A percentile compares a stretch with the other conserved stretches of the same genome.
These are phyloP conservation scores for Fistulinella prunicolor DNA, from an alignment of 768 basidiomycete genomes.

Conservation along the genomic window DNA sequence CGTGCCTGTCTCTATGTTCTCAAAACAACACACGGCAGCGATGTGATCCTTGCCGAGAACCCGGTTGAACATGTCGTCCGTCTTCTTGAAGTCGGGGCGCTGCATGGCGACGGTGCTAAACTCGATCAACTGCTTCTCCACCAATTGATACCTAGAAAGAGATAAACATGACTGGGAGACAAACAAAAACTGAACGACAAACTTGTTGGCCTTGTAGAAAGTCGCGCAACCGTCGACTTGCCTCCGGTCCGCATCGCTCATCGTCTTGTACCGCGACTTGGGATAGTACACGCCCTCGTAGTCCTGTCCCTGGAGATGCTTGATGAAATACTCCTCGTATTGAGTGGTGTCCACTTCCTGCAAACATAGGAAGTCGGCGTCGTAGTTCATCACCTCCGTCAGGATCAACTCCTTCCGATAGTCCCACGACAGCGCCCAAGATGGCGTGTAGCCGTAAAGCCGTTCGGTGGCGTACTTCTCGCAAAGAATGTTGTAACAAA, in stretches of 20 bases:
- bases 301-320: slow-evolving; percentile 64
- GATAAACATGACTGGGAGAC: slow-evolving; percentile 1
- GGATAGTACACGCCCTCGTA: slow-evolving; percentile 93
- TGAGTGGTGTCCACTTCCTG: slow-evolving; percentile 94
- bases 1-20: slow-evolving; percentile 83
- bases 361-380: slow-evolving; percentile 88
- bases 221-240: slow-evolving; percentile 95
- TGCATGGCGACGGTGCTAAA: slow-evolving; percentile 93
- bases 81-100: slow-evolving; percentile 91
- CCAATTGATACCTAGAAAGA: slow-evolving; percentile 72
- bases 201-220: slow-evolving; percentile 91
- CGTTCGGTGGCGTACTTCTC: slow-evolving; percentile 85
- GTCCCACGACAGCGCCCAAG: slow-evolving; percentile 95
- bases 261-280: slow-evolving; percentile 90
- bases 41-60: slow-evolving; percentile 94
- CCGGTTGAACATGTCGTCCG: slow-evolving; percentile 99
- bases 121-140: slow-evolving; percentile 92
- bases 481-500: slow-evolving; percentile 94
- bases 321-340: slow-evolving; percentile 88
- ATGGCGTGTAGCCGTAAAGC: slow-evolving; percentile 94
- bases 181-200: slow-evolving; percentile 34
- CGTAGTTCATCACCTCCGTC: slow-evolving; percentile 75
- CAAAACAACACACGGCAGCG: slow-evolving; percentile 81
- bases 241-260: slow-evolving; percentile 82
- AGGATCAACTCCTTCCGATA: slow-evolving; percentile 89